Evolutionary conservation across 2,329 filamentous ascomycete genomes (phyloP), one percentile per base, ranked within the genome.

Genomic region (Botrytis cinerea): DNA sequence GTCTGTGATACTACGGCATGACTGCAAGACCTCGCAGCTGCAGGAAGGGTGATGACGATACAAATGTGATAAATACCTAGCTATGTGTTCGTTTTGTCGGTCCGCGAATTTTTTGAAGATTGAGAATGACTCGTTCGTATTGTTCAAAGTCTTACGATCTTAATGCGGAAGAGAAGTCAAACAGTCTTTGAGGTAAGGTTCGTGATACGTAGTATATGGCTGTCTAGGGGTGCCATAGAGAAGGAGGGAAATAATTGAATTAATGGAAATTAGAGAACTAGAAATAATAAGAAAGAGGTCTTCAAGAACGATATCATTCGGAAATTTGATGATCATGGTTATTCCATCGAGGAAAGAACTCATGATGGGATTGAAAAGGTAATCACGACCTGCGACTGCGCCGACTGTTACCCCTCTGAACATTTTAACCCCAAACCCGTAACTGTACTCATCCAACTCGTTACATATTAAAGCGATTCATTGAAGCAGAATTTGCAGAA

Each of bases 361-460:
- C n/a, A 68, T 51, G 71, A 48, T 64, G 51, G 51, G 16, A 16
- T 40, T 40, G 28, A 69, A 20, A 38, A 40, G 40, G 63, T 46
- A 72, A 68, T 59, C 10, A 54, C 71, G 71, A 72, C 62, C 57
- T 59, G 43, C 62, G 38, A 71, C 54, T 64, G 48, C 45, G 35
- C 35, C 38, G 48, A 54, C 46, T 68, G 46, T 40, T 54, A 68
- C 64, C 46, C 35, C 46, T 54, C 32, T 64, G 46, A 64, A 20
- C 43, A 46, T 28, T n/a, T 62, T 62, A n/a, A 40, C 59, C 20
- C 38, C 38, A 16, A 38, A 28, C 32, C 32, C 8, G 45, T 16
- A n/a, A 67, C 25, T 54, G 7, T n/a, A 51, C n/a, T 51, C 4
- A n/a, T 45, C 14, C 32, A 14, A 32, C 1, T 12, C 32, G 16